Base-by-base conservation (phyloP, 2,329 filamentous ascomycete genomes). In the Annulohypoxylon truncatum region DNA sequence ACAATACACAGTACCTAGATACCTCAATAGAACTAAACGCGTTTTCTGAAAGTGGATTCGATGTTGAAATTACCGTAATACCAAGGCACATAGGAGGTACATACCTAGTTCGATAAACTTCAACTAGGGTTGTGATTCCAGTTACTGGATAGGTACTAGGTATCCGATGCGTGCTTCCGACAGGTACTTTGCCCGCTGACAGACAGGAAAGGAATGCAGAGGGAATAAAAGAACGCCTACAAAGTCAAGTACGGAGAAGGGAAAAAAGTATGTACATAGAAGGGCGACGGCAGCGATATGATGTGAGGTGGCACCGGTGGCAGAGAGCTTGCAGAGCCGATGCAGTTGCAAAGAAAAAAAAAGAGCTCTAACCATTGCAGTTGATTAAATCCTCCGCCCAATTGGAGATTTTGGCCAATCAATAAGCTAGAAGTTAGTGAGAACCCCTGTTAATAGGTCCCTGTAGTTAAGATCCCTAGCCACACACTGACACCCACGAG, bases 361-460 rank as follows among this genome's bases (percentile, higher is more conserved):
- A 57, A 35, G 46, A 66, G 66, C 60, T 67, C 57, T 48, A 59
- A 61, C 56, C 59, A 57, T 26, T 46, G 40, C 53, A 53, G 53
- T 69, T 65, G 58, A 70, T 65, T 67, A 69, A 70, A 70, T 66
- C 58, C 61, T 65, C 64, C 56, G 61, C 58, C 61, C 55, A 65
- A 57, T 58, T 67, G 60, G 31, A 64, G 29, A 24, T 62, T 33
- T 26, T 13, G 42, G 15, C 67, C 64, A 69, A 69, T 69, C 56
- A 67, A 51, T 15, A 26, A 62, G 67, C 50, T 64, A 12, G 24
- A 66, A 28, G 29, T 54, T 57, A 59, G 60, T 58, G 35, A 22
- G 4, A 2, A 51, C 51, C 67, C 67, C 33, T 67, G 67, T 57
- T 29, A 10, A 46, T 63, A 67, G 55, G 54, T 61, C 61, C 60